Conservation (phyloP, 2,329 filamentous ascomycete genomes). For the Cryphonectria carpinicola region DNA sequence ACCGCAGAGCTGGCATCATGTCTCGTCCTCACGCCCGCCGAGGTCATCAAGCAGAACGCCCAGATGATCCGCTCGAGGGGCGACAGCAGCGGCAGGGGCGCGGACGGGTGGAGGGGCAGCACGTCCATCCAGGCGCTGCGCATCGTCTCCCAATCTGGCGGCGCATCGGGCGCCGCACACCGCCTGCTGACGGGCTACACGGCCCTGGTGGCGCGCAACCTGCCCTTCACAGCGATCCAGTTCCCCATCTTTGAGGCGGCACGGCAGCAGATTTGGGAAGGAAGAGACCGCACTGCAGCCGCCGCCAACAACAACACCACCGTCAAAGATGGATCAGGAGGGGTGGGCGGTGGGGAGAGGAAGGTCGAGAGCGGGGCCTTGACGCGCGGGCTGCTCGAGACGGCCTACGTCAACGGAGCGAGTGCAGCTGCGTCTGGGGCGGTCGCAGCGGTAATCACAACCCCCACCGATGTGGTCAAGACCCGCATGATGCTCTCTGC, state of each 20-base stretch:
- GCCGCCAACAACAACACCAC: not conserved
- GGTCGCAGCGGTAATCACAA: conserved; percentile 79
- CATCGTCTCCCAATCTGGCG: conserved; percentile 49
- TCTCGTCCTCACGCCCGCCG: conserved; percentile 82
- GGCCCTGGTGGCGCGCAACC: conserved; percentile 77
- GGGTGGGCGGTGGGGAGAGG: conserved; percentile 40
- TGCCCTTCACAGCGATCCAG: conserved; percentile 86
- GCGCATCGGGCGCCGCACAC: conserved; percentile 53
- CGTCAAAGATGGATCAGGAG: conserved; percentile 31
- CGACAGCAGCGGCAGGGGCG: not conserved
- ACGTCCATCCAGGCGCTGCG: conserved; percentile 55
- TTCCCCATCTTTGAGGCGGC: conserved; percentile 84
- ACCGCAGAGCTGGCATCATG: conserved; percentile 84
- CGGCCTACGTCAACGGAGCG: conserved; percentile 70
- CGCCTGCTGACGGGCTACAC: conserved; percentile 74
- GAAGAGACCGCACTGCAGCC: conserved; percentile 34
- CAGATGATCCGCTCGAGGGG: conserved; percentile 68
- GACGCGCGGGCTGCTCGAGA: conserved; percentile 58
- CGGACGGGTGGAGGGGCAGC: conserved; percentile 34
- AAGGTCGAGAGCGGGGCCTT: conserved; percentile 21
- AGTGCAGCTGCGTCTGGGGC: conserved; percentile 77
- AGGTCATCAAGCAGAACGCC: conserved; percentile 92
- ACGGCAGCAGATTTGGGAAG: conserved; percentile 56
- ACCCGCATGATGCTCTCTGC: conserved; percentile 83
- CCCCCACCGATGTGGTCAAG: conserved; percentile 88